Evolutionary conservation across 371 early-diverging fungal genomes (phyloP).

Genomic region (Parasitella parasitica): DNA sequence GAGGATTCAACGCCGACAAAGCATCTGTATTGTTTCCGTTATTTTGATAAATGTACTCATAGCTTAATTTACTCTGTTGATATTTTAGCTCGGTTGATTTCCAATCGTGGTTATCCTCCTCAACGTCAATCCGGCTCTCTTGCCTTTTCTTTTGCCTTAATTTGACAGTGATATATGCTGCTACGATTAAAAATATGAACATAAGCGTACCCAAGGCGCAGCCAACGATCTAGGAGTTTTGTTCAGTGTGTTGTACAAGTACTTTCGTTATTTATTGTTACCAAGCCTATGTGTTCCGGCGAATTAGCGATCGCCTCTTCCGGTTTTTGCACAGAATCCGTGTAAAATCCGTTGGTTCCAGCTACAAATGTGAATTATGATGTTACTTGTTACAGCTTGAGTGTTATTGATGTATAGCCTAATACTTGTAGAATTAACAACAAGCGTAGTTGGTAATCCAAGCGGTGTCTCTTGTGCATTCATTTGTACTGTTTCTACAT

Average conservation of each 20-base stretch:
- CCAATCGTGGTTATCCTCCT: neutral
- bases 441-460: neutral
- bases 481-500: neutral
- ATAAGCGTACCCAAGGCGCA: neutral
- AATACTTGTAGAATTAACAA: neutral
- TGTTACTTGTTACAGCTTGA: neutral
- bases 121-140: neutral
- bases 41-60: neutral
- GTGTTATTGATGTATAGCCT: neutral
- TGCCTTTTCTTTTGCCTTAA: neutral
- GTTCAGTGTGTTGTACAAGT: neutral
- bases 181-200: neutral
- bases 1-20: neutral
- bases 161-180: neutral
- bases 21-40: neutral
- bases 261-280: neutral
- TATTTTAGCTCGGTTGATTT: neutral
- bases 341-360: neutral
- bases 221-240: neutral
- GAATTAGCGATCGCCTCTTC: neutral
- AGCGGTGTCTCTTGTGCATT: neutral
- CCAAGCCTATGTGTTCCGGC: neutral
- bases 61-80: neutral
- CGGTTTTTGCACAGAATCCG: neutral
- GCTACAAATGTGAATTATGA: neutral